Evolutionary conservation across 2,329 filamentous ascomycete species (phyloP).

Genomic region (Pseudogymnoascus sp.): DNA sequence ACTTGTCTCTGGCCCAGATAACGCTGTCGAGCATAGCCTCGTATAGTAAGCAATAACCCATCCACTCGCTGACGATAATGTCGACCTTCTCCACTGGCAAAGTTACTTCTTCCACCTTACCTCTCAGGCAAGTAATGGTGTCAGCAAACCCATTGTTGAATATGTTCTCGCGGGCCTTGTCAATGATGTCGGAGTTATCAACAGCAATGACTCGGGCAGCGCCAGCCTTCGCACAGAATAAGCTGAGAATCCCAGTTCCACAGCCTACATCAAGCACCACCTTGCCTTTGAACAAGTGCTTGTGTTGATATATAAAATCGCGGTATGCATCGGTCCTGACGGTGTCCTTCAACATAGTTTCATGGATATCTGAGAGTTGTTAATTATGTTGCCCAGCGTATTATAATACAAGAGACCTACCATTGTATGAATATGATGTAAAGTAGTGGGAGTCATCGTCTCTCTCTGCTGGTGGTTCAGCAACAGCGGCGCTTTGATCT

Average conservation of each 20-base stretch:
- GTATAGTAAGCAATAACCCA: slow-evolving; percentile 90
- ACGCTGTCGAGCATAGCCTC: slow-evolving; percentile 95
- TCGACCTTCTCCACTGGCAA: slow-evolving; percentile 76
- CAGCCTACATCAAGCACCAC: slow-evolving; percentile 87
- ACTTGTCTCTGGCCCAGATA: slow-evolving; percentile 77
- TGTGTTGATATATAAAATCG: slow-evolving; percentile 90
- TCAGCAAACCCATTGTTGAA: slow-evolving; percentile 68
- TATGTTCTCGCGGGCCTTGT: slow-evolving; percentile 77
- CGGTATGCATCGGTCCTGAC: slow-evolving; percentile 86
- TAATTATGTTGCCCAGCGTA: background rate
- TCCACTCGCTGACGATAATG: slow-evolving; percentile 95
- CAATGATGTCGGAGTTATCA: slow-evolving; percentile 84
- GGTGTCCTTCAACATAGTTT: slow-evolving; percentile 88
- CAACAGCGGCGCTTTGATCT: slow-evolving; percentile 30
- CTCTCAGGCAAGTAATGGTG: slow-evolving; percentile 69
- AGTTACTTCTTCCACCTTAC: slow-evolving; percentile 78
- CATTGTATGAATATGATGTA: slow-evolving; percentile 57
- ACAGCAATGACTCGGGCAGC: slow-evolving; percentile 82
- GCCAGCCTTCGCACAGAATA: slow-evolving; percentile 89
- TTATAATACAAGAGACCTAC: slow-evolving; percentile 30
- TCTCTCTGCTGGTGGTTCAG: slow-evolving; percentile 42
- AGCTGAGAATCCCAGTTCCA: slow-evolving; percentile 76
- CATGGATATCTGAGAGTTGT: slow-evolving; percentile 63
- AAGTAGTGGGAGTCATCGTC: slow-evolving; percentile 55
- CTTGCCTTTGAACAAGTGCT: slow-evolving; percentile 77